Evolutionary conservation across 768 basidiomycete species (phyloP).

Genomic region (Hypholoma sublateritium): DNA sequence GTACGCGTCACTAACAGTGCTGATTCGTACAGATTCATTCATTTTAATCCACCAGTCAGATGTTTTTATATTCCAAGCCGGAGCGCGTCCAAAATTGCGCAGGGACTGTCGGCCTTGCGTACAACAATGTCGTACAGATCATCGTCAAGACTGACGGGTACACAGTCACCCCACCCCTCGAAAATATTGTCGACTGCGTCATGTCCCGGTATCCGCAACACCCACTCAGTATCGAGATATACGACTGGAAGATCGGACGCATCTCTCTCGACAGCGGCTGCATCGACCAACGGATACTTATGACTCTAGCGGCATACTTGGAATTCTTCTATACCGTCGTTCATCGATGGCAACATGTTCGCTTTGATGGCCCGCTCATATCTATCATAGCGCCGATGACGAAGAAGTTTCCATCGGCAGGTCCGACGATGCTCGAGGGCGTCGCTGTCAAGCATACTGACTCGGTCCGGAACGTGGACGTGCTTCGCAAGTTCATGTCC

Average conservation of each 20-base stretch:
- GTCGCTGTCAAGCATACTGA: neutral
- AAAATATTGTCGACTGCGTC: neutral
- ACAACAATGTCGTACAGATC: neutral
- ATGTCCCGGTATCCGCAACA: neutral
- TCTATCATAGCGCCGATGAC: neutral
- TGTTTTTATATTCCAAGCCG: too few relatives aligned
- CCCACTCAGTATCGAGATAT: neutral
- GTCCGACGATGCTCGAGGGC: neutral
- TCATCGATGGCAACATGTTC: neutral
- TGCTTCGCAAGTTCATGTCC: neutral
- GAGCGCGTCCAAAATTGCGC: neutral
- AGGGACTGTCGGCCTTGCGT: neutral
- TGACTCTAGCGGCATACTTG: neutral
- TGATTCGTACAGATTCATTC: too few relatives aligned
- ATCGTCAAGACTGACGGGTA: neutral
- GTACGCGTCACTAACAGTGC: too few relatives aligned
- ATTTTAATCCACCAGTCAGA: too few relatives aligned
- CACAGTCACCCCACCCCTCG: neutral
- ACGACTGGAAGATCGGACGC: neutral
- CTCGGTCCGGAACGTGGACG: neutral
- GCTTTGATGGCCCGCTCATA: neutral
- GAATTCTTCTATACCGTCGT: slow-evolving; percentile 1
- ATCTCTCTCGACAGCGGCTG: neutral
- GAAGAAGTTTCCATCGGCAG: neutral
- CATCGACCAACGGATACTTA: neutral